phyloP scores from a whole-genome alignment of 768 basidiomycete genomes.

The Lentinula aciculospora region DNA sequence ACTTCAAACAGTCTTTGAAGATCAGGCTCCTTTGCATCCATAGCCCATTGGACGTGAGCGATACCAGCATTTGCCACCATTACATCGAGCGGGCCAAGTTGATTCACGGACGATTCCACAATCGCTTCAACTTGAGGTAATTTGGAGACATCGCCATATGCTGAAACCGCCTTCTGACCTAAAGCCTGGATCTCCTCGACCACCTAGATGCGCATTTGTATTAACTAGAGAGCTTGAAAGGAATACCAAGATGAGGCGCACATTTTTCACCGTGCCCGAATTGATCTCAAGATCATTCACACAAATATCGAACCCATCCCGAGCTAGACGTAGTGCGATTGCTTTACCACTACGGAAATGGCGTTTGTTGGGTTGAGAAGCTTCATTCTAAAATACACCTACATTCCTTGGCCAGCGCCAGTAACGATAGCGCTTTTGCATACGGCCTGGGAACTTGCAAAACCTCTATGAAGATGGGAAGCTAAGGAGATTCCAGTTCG shows the following conservation, averaged over 20 bases:
- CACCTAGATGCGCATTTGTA: conserved; percentile 1
- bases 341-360: conserved; percentile 21
- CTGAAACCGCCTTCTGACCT: conserved; percentile 9
- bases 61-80: conserved; percentile 19
- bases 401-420: conserved; percentile 6
- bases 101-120: conserved; percentile 13
- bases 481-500: neutral
- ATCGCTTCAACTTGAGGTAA: conserved; percentile 27
- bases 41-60: neutral
- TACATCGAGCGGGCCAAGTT: conserved; percentile 32
- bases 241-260: neutral
- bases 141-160: conserved; percentile 21
- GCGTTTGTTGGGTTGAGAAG: neutral
- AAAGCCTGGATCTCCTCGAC: conserved; percentile 16
- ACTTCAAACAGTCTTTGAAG: conserved; percentile 18
- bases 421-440: conserved; percentile 4
- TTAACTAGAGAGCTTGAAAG: neutral
- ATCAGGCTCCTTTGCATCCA: conserved; percentile 12
- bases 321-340: conserved; percentile 31
- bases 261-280: conserved; percentile 12
- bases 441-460: neutral
- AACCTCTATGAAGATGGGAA: neutral
- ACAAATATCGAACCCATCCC: conserved; percentile 29
- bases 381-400: neutral
- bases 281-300: conserved; percentile 25